A percentile compares a stretch with the other conserved stretches of the same genome.
phyloP scores from a whole-genome alignment of 441 rosid species.

The Jatropha multifida region DNA sequence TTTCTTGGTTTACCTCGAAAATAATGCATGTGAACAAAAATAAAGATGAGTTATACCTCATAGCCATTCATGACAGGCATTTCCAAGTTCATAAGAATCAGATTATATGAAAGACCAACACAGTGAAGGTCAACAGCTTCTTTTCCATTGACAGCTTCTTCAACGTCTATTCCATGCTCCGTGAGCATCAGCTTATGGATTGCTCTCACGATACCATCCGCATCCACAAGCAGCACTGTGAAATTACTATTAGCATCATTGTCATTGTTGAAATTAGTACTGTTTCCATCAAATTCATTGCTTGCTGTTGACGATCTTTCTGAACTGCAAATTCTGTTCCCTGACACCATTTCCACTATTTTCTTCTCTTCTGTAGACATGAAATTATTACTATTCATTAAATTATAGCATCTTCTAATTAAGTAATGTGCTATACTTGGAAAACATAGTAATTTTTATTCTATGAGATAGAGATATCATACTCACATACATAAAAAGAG shows the following conservation, averaged over 20 bases:
- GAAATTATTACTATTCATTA: background rate
- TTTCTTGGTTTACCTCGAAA: no score
- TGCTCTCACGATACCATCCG: background rate
- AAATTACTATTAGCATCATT: background rate
- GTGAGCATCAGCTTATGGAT: constrained; percentile 23
- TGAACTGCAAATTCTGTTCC: background rate
- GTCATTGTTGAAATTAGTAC: background rate
- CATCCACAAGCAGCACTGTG: background rate
- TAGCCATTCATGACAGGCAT: constrained; percentile 66
- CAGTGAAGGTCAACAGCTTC: constrained; percentile 51
- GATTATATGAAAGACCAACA: constrained; percentile 38
- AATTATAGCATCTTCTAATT: background rate
- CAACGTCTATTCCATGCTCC: constrained; percentile 26
- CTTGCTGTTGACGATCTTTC: background rate
- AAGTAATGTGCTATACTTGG: no score
- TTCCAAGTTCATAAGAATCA: constrained; percentile 65
- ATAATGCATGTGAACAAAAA: no score
- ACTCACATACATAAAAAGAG: background rate
- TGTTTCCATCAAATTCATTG: background rate
- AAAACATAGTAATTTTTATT: no score
- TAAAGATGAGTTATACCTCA: constrained; percentile 35
- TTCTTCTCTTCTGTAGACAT: background rate
- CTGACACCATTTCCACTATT: background rate
- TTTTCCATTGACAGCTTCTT: constrained; percentile 45
- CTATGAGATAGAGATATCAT: no score